A percentile compares a stretch with the other conserved stretches of the same genome.
phyloP scores from a whole-genome alignment of 2,329 filamentous ascomycete genomes.

The Monilinia aucupariae region DNA sequence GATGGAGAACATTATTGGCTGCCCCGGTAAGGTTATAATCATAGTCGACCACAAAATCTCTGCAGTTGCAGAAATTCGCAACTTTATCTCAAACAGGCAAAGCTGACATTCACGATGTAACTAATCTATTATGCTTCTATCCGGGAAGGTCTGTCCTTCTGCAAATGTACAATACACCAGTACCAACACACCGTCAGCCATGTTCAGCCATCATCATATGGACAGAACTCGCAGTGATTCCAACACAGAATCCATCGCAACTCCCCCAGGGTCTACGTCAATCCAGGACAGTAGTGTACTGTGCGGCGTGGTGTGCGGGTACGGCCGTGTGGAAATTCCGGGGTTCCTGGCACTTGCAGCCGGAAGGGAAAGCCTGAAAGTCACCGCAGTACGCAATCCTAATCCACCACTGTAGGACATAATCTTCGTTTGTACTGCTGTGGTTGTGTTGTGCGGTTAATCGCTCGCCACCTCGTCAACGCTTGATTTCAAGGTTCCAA shows the following conservation, averaged over 20 bases:
- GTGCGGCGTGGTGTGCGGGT: constrained; percentile 11
- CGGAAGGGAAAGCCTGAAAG: constrained; percentile 15
- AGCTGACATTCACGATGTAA: constrained; percentile 13
- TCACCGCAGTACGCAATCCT: constrained; percentile 15
- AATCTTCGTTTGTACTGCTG: constrained; percentile 16
- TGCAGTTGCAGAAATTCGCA: constrained; percentile 12
- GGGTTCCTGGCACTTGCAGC: constrained; percentile 15
- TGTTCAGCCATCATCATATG: not conserved
- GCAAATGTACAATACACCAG: not conserved
- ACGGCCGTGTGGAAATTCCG: constrained; percentile 18
- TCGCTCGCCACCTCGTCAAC: constrained; percentile 13
- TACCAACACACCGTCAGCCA: not conserved
- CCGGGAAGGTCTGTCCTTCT: not conserved
- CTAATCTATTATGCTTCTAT: constrained; percentile 11
- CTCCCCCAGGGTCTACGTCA: not conserved
- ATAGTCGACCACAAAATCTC: not conserved
- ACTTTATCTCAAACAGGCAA: constrained; percentile 12
- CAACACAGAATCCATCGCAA: not conserved
- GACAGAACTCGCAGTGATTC: not conserved
- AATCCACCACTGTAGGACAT: constrained; percentile 13
- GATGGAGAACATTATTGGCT: not conserved
- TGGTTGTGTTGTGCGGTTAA: constrained; percentile 11
- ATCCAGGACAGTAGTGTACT: constrained; percentile 3
- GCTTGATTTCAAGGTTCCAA: not conserved
- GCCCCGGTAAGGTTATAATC: not conserved